A percentile compares a stretch with the other conserved stretches of the same genome.
Conservation (phyloP, 306 rosid genomes). For the Geum urbanum region DNA sequence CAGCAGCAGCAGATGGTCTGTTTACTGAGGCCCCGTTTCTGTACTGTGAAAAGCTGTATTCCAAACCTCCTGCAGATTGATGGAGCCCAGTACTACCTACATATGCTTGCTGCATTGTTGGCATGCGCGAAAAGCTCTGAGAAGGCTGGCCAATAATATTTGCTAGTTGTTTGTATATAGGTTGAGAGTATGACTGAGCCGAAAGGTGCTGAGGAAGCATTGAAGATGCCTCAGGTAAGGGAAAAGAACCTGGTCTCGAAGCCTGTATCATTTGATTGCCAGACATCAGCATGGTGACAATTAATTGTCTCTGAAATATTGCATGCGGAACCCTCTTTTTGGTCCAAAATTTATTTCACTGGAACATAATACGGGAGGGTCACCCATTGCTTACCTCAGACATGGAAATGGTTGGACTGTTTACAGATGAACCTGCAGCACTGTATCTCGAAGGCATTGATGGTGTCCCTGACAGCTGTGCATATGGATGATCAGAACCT, state of each 20-base stretch:
- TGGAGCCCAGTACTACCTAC: constrained; percentile 30
- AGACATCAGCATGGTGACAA: not conserved
- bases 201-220: constrained; percentile 21
- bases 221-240: constrained; percentile 32
- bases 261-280: constrained; percentile 38
- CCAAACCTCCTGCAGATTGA: constrained; percentile 35
- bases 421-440: constrained; percentile 31
- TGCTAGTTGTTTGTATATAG: constrained; percentile 30
- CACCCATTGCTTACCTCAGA: constrained; percentile 37
- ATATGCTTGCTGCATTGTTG: constrained; percentile 35
- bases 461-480: constrained; percentile 28
- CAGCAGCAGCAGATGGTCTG: constrained; percentile 34
- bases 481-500: constrained; percentile 18
- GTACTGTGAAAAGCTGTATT: constrained; percentile 32
- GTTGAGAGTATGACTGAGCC: constrained; percentile 22
- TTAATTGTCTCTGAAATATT: not conserved
- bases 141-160: constrained; percentile 23
- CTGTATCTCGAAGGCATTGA: constrained; percentile 34
- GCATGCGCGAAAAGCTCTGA: constrained; percentile 31
- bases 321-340: not conserved
- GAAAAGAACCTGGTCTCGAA: constrained; percentile 30
- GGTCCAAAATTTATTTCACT: not conserved
- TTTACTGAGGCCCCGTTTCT: constrained; percentile 17
- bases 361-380: not conserved
- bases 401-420: constrained; percentile 32